Base-by-base conservation (phyloP, 495 filamentous ascomycete species). In the Lophiotrema nucula region DNA sequence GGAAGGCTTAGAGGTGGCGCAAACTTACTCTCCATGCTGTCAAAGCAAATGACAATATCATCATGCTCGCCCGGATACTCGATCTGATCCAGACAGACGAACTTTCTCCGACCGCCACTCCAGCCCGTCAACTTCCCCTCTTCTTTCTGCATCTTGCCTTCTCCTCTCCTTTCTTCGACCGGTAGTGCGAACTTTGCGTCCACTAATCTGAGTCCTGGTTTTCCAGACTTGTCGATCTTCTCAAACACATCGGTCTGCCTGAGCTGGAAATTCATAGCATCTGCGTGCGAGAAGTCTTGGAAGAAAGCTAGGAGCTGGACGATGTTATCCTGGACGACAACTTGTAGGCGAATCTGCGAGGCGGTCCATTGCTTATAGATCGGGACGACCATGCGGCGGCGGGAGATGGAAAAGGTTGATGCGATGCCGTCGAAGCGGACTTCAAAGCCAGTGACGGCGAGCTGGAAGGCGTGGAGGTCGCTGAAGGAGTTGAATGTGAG, bases 351-450 rank as follows among this genome's bases (percentile, higher is more conserved):
- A 12, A 88, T 86, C 27, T 76, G 73, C 11, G 75, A 81, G 1
- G 90, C 87, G 65, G 92, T 88, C 88, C 89, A 92, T 69, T 88
- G 90, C 74, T 95, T 95, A 72, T 91, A 84, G 46, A 92, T 89
- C 0, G 88, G 89, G n/a, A 92, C 88, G 21, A 93, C 86, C 81
- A 87, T 89, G 55, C 88, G 81, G 39, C 88, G 81, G n/a, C 89
- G 88, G 2, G 89, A 84, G 53, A 95, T 93, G 55, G 85, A 81
- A 64, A 95, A 90, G 3, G 80, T 84, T 0, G 81, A 74, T 10
- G 87, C 89, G 39, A 86, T 71, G 31, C 84, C 78, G 64, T 95
- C 89, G 60, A 85, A 95, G 2, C 87, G 73, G 2, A 92, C 86
- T 19, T 72, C 68, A 72, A 86, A 93, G 0, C 90, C 88, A 1